These are phyloP conservation scores for Psilocybe mexicana DNA, from an alignment of 1,284 basidiomycete species.

Conservation along the genomic window DNA sequence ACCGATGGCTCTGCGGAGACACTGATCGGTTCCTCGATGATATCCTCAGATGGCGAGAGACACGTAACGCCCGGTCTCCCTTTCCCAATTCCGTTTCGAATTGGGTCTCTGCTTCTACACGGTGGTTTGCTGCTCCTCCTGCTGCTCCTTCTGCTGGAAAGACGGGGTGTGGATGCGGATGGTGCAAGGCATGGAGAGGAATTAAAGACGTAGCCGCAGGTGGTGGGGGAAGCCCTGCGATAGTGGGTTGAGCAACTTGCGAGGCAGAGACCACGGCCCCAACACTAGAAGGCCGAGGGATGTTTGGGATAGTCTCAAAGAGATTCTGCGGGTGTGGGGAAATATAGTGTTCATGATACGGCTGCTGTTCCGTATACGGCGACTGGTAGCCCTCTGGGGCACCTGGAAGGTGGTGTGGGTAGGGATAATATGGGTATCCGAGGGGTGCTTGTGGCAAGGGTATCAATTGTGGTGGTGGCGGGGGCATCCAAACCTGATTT, in stretches of 20 bases:
- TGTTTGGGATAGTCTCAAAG: constrained; percentile 11
- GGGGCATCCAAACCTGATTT: constrained; percentile 50
- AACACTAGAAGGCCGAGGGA: constrained; percentile 34
- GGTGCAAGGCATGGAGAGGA: constrained; percentile 16
- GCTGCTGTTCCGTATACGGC: constrained; percentile 14
- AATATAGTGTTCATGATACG: constrained; percentile 5
- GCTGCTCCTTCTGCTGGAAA: not conserved
- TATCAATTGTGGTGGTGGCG: constrained; percentile 14
- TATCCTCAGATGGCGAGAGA: constrained; percentile 58
- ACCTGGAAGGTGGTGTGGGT: constrained; percentile 6
- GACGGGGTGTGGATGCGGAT: constrained; percentile 8
- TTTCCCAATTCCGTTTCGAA: constrained; percentile 54
- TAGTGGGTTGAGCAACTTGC: constrained; percentile 18
- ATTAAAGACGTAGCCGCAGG: constrained; percentile 16
- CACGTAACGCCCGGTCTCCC: constrained; percentile 57
- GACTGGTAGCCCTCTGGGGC: constrained; percentile 16
- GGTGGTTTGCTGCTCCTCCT: too few relatives aligned
- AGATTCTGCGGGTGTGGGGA: constrained; percentile 10
- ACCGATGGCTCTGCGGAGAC: constrained; percentile 52
- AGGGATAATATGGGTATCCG: constrained; percentile 17
- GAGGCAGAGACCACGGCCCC: constrained; percentile 25
- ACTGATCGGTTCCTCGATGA: constrained; percentile 59
- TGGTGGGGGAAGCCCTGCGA: constrained; percentile 20
- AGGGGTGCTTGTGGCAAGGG: constrained; percentile 16
- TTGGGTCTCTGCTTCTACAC: not conserved